phyloP scores from a whole-genome alignment of 148 eudicot species.

The Bassia scoparia region DNA sequence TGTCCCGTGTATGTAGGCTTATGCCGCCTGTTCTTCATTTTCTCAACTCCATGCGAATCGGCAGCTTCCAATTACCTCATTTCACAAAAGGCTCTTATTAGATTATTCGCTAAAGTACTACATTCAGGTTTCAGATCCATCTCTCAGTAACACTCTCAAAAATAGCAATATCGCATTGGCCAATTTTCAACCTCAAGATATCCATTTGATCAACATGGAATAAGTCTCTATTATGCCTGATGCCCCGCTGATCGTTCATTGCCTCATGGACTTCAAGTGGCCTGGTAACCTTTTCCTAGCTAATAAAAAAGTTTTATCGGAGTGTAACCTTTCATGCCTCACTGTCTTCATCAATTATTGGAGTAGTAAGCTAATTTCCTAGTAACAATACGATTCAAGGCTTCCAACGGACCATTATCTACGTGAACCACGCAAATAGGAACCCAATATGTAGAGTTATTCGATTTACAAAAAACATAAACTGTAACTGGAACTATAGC shows the following conservation, averaged over 20 bases:
- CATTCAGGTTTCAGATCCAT: conserved; percentile 92
- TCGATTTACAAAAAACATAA: too few relatives aligned
- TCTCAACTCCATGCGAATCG: conserved; percentile 66
- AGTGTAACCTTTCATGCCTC: too few relatives aligned
- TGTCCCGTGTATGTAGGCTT: conserved; percentile 78
- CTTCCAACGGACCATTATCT: too few relatives aligned
- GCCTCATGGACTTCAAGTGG: conserved; percentile 69
- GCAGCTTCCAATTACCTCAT: conserved; percentile 97
- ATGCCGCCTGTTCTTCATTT: conserved; percentile 73
- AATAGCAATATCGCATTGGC: conserved; percentile 87
- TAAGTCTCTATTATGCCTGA: conserved; percentile 90
- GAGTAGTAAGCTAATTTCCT: too few relatives aligned
- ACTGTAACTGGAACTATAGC: too few relatives aligned
- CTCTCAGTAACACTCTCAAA: conserved; percentile 77
- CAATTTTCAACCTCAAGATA: conserved; percentile 75
- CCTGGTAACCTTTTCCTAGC: conserved; percentile 78
- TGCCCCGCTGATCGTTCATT: conserved; percentile 79
- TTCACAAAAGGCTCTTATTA: conserved; percentile 77
- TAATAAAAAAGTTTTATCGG: too few relatives aligned
- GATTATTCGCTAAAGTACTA: conserved; percentile 86
- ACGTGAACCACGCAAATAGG: too few relatives aligned
- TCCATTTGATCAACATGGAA: conserved; percentile 92
- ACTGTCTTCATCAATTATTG: too few relatives aligned
- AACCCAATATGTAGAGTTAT: too few relatives aligned
- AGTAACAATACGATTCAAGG: too few relatives aligned